Evolutionary conservation across 2,329 filamentous ascomycete genomes (phyloP), one percentile per base, ranked within the genome.

Genomic region (Tolypocladium tundrense): DNA sequence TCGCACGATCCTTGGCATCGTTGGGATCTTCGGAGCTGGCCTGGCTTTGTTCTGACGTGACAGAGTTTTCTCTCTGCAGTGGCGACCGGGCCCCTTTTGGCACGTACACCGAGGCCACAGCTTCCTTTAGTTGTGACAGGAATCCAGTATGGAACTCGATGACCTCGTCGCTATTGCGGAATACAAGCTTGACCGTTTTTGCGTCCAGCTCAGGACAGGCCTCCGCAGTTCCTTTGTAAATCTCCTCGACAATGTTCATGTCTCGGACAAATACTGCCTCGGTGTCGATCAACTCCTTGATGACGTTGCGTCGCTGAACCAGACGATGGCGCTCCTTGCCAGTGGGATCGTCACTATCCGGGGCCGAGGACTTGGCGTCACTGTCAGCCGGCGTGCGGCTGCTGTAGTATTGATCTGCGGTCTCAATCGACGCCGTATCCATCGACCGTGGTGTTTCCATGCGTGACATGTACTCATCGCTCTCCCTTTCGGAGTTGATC

Each of bases 161-260:
- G 58, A 99, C 87, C 66, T 96, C 88, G 65, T 94, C 89, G 4
- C 89, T 92, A 68, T 99, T 99, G 61, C 91, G 88, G 71, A 99
- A 99, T 19, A 99, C 84, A 14, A 89, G 80, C 69, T 92, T 96
- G 66, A 95, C 87, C 61, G 96, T 96, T 62, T 93, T 89, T 48
- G 83, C 77, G 50, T 88, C 90, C 35, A 97, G 82, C 62, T 91
- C 85, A 10, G 90, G 85, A 58, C 89, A 91, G 13, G 88, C 88
- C 64, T 88, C 86, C 1, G 91, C 90, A 0, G 94, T 97, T 50
- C 90, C 91, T 72, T 95, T 96, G 79, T 97, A 99, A 57, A 99
- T 97, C 68, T 97, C 92, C 67, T 96, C 91, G 2, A 96, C 88
- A 56, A 99, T 93, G 70, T 92, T 96, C 90, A 99, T 93, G 70